Conservation (phyloP, 1,284 basidiomycete genomes). For the Marasmius fiardii region DNA sequence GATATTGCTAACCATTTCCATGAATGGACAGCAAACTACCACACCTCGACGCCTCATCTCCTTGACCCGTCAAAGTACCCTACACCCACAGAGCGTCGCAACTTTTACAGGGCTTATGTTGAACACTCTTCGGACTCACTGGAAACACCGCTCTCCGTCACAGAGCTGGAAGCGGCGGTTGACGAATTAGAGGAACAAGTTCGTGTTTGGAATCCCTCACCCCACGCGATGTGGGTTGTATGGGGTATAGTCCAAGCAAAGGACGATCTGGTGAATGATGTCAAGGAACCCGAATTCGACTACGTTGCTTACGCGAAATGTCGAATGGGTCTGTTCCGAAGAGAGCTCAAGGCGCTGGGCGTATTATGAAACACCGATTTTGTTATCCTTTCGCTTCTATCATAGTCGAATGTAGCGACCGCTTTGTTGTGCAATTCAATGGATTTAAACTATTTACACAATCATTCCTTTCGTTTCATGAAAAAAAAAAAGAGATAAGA, state of each 20-base stretch:
- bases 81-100: conserved; percentile 63
- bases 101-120: conserved; percentile 86
- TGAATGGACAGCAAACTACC: conserved; percentile 94
- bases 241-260: conserved; percentile 92
- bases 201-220: conserved; percentile 80
- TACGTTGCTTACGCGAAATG: conserved; percentile 71
- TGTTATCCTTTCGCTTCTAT: background rate
- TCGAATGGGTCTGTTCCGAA: conserved; percentile 61
- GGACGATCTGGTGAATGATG: conserved; percentile 68
- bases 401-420: background rate
- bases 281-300: conserved; percentile 68
- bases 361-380: conserved; percentile 20
- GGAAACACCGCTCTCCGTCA: conserved; percentile 26
- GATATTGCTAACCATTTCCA: conserved; percentile 97
- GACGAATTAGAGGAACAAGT: conserved; percentile 73
- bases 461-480: background rate
- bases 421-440: background rate
- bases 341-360: conserved; percentile 49
- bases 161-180: conserved; percentile 36
- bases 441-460: too few relatives aligned
- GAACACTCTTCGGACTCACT: conserved; percentile 37
- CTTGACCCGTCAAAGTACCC: conserved; percentile 73
- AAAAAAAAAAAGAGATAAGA: conserved; percentile 22
- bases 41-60: conserved; percentile 71
- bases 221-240: conserved; percentile 86